Evolutionary conservation across 805 yeast genomes (phyloP).

Genomic region (Saccharomycopsis amapae): DNA sequence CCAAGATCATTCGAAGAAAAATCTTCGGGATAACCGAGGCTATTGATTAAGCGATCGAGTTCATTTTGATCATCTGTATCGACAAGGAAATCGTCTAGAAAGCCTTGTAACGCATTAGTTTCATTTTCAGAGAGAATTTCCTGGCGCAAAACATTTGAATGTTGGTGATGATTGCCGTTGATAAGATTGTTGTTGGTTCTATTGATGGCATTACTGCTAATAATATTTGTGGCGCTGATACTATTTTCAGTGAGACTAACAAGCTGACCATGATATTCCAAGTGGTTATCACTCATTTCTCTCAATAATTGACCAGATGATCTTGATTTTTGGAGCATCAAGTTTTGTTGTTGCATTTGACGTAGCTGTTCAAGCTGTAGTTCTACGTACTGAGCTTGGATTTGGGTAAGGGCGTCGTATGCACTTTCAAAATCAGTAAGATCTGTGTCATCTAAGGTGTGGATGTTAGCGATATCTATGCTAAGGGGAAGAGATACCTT

Average conservation of each 20-base stretch:
- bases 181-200: background rate
- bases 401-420: slow-evolving; percentile 9
- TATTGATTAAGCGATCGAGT: slow-evolving; percentile 7
- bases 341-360: slow-evolving; percentile 14
- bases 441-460: slow-evolving; percentile 15
- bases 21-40: slow-evolving; percentile 1
- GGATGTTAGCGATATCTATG: slow-evolving; percentile 7
- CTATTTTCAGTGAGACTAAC: background rate
- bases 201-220: background rate
- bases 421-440: slow-evolving; percentile 21
- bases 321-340: background rate
- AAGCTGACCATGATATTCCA: no score
- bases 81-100: slow-evolving; percentile 19
- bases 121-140: slow-evolving; percentile 18
- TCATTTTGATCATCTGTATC: slow-evolving; percentile 13
- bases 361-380: slow-evolving; percentile 16
- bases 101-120: slow-evolving; percentile 19
- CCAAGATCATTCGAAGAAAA: no score
- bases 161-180: background rate
- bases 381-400: slow-evolving; percentile 15
- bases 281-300: background rate
- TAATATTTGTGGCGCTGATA: background rate
- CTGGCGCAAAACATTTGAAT: background rate
- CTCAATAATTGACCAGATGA: background rate
- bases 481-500: no score